Evolutionary conservation across 2,329 filamentous ascomycete species (phyloP), one percentile per base, ranked within the genome.

Genomic region (Aaosphaeria arxii): DNA sequence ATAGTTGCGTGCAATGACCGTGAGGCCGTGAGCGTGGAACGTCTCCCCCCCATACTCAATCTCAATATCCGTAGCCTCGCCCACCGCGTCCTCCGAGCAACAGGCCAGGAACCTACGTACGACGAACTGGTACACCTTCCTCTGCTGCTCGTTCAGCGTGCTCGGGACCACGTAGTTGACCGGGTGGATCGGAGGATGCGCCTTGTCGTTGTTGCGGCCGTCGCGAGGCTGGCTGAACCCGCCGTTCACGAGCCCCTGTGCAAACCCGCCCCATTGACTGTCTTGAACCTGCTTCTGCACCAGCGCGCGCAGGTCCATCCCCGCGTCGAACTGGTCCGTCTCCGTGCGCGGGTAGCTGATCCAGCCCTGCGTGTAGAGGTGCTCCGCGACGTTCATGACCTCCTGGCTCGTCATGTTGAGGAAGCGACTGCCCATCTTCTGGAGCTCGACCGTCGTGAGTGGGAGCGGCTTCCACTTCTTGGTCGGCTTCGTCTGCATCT

Each of bases 301-400:
- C 6, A 99, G 75, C 24, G 79, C 81, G 53, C 82, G 83, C 17
- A 99, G 78, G 64, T 97, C 86, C 75, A 97, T 96, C 4, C 82
- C 92, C 60, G 83, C 84, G 62, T 96, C 91, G 63, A 97, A 99
- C 31, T 92, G 88, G 69, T 99, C 94, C 0, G 94, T 99, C 70
- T 99, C 94, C 0, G 94, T 99, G 71, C 94, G 85, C 1, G 94
- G 94, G 70, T 99, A 99, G 70, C 91, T 96, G 71, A 99, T 96
- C 72, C 91, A 97, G 0, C 94, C 94, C 69, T 88, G 91, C 42
- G 91, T 91, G 74, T 99, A 99, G 2, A 99, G 81, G 5, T 77
- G 77, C 70, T 99, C 94, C 4, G 94, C 94, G 28, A 81, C 69
- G 71, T 79, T 86, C 91, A 99, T 96, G 40, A 95, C 89, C 50